phyloP scores from a whole-genome alignment of 352 stramenopile species.

The Phytophthora sp. region DNA sequence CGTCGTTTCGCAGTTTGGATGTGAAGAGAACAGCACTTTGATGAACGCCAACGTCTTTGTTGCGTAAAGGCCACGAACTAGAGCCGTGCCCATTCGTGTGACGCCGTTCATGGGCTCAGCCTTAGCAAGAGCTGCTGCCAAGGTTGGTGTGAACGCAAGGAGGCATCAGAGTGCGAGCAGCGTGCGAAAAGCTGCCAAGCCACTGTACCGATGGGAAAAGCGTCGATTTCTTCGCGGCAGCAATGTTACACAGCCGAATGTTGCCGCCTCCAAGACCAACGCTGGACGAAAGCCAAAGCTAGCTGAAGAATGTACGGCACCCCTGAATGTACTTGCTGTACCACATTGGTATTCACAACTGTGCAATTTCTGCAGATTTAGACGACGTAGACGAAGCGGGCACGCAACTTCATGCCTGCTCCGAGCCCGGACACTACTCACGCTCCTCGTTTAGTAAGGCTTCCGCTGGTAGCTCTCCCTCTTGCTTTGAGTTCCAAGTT shows the following conservation, averaged over 20 bases:
- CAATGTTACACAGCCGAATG: conserved; percentile 16
- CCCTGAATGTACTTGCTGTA: not conserved
- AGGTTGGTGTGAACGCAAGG: conserved; percentile 25
- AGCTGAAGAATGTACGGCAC: conserved; percentile 20
- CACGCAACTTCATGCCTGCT: conserved; percentile 49
- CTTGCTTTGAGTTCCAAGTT: conserved; percentile 59
- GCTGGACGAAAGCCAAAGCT: conserved; percentile 10
- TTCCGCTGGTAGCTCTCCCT: conserved; percentile 3
- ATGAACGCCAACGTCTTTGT: not conserved
- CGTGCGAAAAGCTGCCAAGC: conserved; percentile 39
- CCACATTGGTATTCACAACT: not conserved
- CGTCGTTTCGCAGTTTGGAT: not conserved
- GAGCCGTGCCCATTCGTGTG: conserved; percentile 26
- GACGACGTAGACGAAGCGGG: conserved; percentile 52
- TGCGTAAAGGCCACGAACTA: conserved; percentile 20
- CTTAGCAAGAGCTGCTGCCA: conserved; percentile 24
- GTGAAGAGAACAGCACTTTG: not conserved
- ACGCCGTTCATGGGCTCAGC: conserved; percentile 43
- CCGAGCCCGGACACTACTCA: conserved; percentile 59
- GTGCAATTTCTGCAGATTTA: conserved; percentile 19
- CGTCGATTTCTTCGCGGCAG: conserved; percentile 29
- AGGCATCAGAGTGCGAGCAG: conserved; percentile 45
- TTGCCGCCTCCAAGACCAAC: conserved; percentile 15
- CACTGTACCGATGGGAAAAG: conserved; percentile 67
- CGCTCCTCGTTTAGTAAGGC: conserved; percentile 35